Base-by-base conservation (phyloP, 371 early-diverging fungal species). In the Apophysomyces variabilis region DNA sequence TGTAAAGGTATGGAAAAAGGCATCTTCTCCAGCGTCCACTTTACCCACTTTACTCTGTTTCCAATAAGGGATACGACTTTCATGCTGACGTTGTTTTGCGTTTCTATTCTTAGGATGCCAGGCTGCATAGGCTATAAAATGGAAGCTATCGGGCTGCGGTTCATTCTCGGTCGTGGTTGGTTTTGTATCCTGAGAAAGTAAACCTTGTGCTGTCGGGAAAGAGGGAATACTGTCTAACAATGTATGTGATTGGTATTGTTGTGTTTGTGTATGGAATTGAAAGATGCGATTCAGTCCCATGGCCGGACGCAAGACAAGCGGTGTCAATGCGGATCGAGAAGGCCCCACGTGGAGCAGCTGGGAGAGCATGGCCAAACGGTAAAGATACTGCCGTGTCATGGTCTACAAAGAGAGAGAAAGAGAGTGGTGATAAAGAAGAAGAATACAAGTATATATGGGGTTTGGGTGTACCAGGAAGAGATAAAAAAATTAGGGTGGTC, bases 21-120 rank as follows among this genome's bases (percentile, higher is more conserved):
- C 90, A 71, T 90, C 90, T 64, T 89, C 90, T 32, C 90, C 90
- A 38, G 90, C 88, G 73, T 90, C 89, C 5, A 90, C 90, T 58
- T 89, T 89, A 21, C 85, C 87, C 1, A 77, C 75, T 43, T 75
- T 66, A 35, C 38, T 45, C 26, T 73, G 77, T 65, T 83, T 83
- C 83, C 83, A 83, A 45, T 83, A 83, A 18, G 83, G 80, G 11
- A 73, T 66, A 59, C 68, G 73, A 57, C 62, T 68, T 58, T 67
- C 70, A 3, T 43, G 57, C 18, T 62, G 67, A 11, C 67, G 66
- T 66, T 66, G 71, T 61, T 69, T 68, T 58, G 73, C 46, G 45
- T 59, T 58, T 37, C 80, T 65, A 32, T 68, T 76, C 58, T 83
- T 83, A n/a, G 83, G 78, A 60, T 83, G 83, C 83, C 83, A 83